A percentile compares a stretch with the other conserved stretches of the same genome.
Evolutionary conservation across 2,329 filamentous ascomycete species (phyloP).

Genomic region (Curvularia lunata): DNA sequence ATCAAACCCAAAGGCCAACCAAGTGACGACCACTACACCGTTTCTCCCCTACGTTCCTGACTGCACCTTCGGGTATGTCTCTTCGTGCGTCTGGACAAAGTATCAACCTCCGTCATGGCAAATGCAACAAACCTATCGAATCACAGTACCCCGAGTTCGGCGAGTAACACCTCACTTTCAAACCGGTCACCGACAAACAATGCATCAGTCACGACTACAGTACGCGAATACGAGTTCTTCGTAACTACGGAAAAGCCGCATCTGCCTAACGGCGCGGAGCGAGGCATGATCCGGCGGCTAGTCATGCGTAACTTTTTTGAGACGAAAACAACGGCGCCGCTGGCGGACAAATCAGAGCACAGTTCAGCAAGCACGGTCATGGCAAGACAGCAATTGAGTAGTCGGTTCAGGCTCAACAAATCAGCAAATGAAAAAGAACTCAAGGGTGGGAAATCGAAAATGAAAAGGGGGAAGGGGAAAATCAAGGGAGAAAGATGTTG

Average conservation of each 20-base stretch:
- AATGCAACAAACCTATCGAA: not conserved
- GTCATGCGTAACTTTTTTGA: conserved; percentile 42
- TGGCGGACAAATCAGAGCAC: conserved; percentile 18
- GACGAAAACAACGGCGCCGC: conserved; percentile 14
- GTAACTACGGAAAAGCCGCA: conserved; percentile 33
- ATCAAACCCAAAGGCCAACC: not conserved
- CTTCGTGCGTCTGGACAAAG: not conserved
- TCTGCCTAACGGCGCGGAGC: conserved; percentile 28
- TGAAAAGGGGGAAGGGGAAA: not conserved
- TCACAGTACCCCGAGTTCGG: not conserved
- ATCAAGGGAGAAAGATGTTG: not conserved
- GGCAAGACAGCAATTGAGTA: conserved; percentile 29
- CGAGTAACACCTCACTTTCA: not conserved
- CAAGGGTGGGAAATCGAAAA: not conserved
- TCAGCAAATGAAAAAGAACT: not conserved
- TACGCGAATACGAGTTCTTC: conserved; percentile 37
- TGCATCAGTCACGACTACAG: conserved; percentile 2
- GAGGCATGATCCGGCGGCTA: conserved; percentile 31
- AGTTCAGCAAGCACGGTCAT: conserved; percentile 32
- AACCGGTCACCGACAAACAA: not conserved
- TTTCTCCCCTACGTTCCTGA: not conserved
- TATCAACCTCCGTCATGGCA: not conserved
- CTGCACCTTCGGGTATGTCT: not conserved
- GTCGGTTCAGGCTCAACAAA: conserved; percentile 28
- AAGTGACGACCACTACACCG: not conserved